Evolutionary conservation across 2,329 filamentous ascomycete genomes (phyloP), one percentile per base, ranked within the genome.

Genomic region (Epichloe brachyelytri): DNA sequence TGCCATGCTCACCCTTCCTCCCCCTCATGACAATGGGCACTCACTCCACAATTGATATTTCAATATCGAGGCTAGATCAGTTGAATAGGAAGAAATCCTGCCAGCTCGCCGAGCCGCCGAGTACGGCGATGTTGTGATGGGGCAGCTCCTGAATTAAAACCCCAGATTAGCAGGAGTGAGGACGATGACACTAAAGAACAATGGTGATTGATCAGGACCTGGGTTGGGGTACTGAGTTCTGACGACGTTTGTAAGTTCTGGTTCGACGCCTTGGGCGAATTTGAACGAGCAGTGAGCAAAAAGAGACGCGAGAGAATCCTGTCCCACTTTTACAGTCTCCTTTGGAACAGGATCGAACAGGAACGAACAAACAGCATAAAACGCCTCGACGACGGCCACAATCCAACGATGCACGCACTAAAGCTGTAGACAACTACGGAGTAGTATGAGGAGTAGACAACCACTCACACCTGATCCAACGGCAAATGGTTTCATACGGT

Each of bases 1-100:
- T 46, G 53, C 43, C 53, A 57, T 55, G 36, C 12, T 50, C 48
- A 40, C 39, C 7, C 22, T 26, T 26, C 22, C 22, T 26, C 47
- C 50, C 37, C 39, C 49, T 46, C 54, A 50, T 54, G 47, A 37
- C 50, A 30, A 15, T 19, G 26, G 15, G 26, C 33, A 47, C 33
- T 37, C 48, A 41, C 50, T 48, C 50, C 52, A 50, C 50, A 48
- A 43, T 46, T 38, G 45, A 47, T 43, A 38, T 11, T 39, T 15
- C 7, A 36, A 36, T 8, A 37, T 22, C 22, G 41, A 37, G 22
- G 41, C 34, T 36, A 33, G 17, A 14, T 14, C 20, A 40, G 26
- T 22, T 19, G 26, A 20, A 7, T 39, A 38, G 38, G 38, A 53
- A 40, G 51, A 26, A 22, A 17, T 8, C 5, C 43, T 12, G 20